Conservation (phyloP, 2,329 filamentous ascomycete genomes). For the Fusarium floridanum region DNA sequence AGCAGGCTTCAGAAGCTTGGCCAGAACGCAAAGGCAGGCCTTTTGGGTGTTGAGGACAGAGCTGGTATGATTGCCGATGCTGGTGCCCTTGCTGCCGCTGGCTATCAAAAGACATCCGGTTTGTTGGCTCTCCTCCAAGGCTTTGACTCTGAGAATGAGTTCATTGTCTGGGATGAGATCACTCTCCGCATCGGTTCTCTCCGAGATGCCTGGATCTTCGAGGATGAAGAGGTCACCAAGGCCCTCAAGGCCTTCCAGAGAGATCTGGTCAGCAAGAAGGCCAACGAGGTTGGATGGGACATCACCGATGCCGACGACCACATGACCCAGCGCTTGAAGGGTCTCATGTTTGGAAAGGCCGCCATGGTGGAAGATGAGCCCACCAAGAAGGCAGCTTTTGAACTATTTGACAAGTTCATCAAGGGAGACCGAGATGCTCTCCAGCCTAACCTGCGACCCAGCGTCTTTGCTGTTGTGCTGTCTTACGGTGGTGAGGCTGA, state of each 20-base stretch:
- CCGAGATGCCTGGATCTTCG: slow-evolving; percentile 83
- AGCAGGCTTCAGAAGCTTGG: slow-evolving; percentile 90
- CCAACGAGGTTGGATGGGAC: slow-evolving; percentile 89
- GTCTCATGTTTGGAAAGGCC: slow-evolving; percentile 86
- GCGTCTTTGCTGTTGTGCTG: slow-evolving; percentile 87
- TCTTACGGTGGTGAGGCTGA: slow-evolving; percentile 81
- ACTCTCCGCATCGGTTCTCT: slow-evolving; percentile 82
- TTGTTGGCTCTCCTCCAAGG: slow-evolving; percentile 87
- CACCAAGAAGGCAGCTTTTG: slow-evolving; percentile 83
- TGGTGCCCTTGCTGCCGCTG: slow-evolving; percentile 87
- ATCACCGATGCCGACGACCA: slow-evolving; percentile 89
- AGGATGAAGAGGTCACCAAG: slow-evolving; percentile 78
- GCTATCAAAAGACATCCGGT: slow-evolving; percentile 93
- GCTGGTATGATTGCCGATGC: slow-evolving; percentile 96
- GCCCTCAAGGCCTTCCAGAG: slow-evolving; percentile 87
- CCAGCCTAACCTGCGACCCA: slow-evolving; percentile 90
- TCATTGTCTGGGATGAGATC: slow-evolving; percentile 96
- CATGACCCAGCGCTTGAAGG: slow-evolving; percentile 94
- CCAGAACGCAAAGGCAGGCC: slow-evolving; percentile 77
- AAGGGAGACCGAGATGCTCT: slow-evolving; percentile 84
- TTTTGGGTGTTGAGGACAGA: slow-evolving; percentile 88
- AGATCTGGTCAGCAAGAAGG: slow-evolving; percentile 80
- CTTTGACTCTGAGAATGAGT: slow-evolving; percentile 86
- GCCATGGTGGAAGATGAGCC: slow-evolving; percentile 84
- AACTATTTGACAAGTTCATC: slow-evolving; percentile 90